Evolutionary conservation across 1,284 basidiomycete species (phyloP).

Genomic region (Leccinum solheimii): DNA sequence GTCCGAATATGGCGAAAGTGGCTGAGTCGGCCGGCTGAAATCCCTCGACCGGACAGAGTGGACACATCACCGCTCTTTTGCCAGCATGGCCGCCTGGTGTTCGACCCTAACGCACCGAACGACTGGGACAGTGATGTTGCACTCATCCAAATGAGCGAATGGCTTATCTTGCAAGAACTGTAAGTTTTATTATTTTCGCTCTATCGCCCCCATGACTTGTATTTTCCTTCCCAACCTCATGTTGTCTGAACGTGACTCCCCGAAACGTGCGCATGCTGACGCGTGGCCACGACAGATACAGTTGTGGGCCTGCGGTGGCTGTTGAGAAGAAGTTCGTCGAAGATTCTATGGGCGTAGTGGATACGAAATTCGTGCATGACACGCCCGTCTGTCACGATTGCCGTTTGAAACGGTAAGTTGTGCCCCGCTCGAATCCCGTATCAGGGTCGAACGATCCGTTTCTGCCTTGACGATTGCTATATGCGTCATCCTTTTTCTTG

Average conservation of each 20-base stretch:
- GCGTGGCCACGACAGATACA: slow-evolving; percentile 48
- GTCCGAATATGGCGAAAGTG: slow-evolving; percentile 67
- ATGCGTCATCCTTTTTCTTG: slow-evolving; percentile 10
- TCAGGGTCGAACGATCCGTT: slow-evolving; percentile 12
- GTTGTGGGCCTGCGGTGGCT: slow-evolving; percentile 55
- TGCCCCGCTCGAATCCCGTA: slow-evolving; percentile 14
- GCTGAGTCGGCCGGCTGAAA: slow-evolving; percentile 58
- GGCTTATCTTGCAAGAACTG: slow-evolving; percentile 58
- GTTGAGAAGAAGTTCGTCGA: slow-evolving; percentile 44
- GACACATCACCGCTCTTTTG: slow-evolving; percentile 68
- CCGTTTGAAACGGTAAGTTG: slow-evolving; percentile 55
- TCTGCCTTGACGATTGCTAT: slow-evolving; percentile 1
- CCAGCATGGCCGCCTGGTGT: slow-evolving; percentile 58
- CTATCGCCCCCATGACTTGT: slow-evolving; percentile 3
- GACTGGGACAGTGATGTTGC: slow-evolving; percentile 57
- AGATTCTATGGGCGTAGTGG: slow-evolving; percentile 32
- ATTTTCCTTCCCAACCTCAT: slow-evolving; percentile 10
- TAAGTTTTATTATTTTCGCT: slow-evolving; percentile 38
- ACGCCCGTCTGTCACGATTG: slow-evolving; percentile 61
- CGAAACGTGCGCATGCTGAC: slow-evolving; percentile 15
- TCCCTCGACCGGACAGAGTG: slow-evolving; percentile 55
- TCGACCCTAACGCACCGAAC: slow-evolving; percentile 62
- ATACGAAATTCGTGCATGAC: slow-evolving; percentile 44
- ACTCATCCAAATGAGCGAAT: slow-evolving; percentile 61
- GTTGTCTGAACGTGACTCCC: slow-evolving; percentile 2